phyloP scores from a whole-genome alignment of 768 basidiomycete genomes.

The Pleurotus platypus region DNA sequence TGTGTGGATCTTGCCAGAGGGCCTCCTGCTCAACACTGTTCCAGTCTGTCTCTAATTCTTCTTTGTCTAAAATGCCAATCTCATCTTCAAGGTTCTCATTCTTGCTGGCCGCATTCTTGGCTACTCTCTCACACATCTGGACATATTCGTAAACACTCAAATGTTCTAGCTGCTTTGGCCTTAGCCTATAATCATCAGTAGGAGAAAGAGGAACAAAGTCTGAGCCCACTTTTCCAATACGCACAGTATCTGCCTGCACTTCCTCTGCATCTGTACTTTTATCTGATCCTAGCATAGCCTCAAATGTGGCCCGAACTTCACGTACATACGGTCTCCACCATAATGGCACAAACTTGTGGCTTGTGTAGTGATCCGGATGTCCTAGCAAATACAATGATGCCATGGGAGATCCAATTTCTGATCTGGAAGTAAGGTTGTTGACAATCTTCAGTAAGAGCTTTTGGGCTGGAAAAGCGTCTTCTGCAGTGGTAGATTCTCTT shows the following conservation, averaged over 20 bases:
- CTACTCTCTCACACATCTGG: not conserved
- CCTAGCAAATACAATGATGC: conserved; percentile 25
- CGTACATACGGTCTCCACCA: conserved; percentile 22
- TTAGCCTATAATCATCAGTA: conserved; percentile 22
- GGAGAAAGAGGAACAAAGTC: conserved; percentile 14
- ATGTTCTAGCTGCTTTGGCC: conserved; percentile 17
- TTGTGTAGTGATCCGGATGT: conserved; percentile 30
- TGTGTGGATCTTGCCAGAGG: no score
- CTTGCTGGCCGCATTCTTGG: not conserved
- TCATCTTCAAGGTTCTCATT: no score
- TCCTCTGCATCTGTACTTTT: not conserved
- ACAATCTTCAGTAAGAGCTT: conserved; percentile 18
- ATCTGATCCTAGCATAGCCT: no score
- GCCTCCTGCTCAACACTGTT: no score
- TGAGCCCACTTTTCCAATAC: conserved; percentile 13
- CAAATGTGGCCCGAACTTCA: not conserved
- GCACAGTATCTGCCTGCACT: conserved; percentile 14
- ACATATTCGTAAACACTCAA: conserved; percentile 25
- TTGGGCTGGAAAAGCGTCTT: not conserved
- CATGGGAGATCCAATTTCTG: conserved; percentile 31
- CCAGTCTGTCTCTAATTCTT: no score
- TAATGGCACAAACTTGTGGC: conserved; percentile 22
- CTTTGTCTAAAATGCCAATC: no score
- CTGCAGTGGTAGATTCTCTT: not conserved
- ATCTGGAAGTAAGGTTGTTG: conserved; percentile 22